Evolutionary conservation across 108 stramenopile genomes (phyloP).

Genomic region (Pseudonitzschia pungens): DNA sequence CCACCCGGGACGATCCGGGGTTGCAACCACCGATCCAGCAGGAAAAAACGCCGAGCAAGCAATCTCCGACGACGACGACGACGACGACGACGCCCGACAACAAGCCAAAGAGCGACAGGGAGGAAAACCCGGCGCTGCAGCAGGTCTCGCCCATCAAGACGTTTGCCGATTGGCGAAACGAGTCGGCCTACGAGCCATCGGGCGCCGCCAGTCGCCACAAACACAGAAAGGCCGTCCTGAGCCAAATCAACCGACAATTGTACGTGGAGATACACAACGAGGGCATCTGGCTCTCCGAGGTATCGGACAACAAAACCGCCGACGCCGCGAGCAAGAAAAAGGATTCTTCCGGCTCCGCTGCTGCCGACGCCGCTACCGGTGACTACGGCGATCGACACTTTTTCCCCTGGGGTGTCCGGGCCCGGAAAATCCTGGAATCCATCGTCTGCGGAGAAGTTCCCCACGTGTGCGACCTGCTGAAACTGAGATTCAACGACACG

Average conservation of each 20-base stretch:
- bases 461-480: constrained; percentile 20
- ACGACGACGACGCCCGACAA: neutral
- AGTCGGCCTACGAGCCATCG: constrained; percentile 27
- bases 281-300: constrained; percentile 58
- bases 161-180: constrained; percentile 16
- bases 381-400: constrained; percentile 36
- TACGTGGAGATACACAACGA: constrained; percentile 82
- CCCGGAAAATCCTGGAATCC: constrained; percentile 49
- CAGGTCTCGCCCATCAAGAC: constrained; percentile 47
- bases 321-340: constrained; percentile 18
- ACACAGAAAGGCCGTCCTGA: constrained; percentile 60
- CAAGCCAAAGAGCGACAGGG: too few species aligned
- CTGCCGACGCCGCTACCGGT: constrained; percentile 13
- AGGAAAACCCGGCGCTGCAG: constrained; percentile 33
- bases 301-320: constrained; percentile 28
- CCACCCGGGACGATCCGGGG: neutral
- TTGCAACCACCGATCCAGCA: neutral
- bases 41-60: neutral
- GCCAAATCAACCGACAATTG: constrained; percentile 52
- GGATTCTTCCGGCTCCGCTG: constrained; percentile 13
- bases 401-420: constrained; percentile 64
- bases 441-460: constrained; percentile 74
- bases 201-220: constrained; percentile 65
- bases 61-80: neutral
- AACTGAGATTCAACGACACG: constrained; percentile 40